phyloP scores from a whole-genome alignment of 192 early-diverging fungal species.

The Kappamyces sp. region DNA sequence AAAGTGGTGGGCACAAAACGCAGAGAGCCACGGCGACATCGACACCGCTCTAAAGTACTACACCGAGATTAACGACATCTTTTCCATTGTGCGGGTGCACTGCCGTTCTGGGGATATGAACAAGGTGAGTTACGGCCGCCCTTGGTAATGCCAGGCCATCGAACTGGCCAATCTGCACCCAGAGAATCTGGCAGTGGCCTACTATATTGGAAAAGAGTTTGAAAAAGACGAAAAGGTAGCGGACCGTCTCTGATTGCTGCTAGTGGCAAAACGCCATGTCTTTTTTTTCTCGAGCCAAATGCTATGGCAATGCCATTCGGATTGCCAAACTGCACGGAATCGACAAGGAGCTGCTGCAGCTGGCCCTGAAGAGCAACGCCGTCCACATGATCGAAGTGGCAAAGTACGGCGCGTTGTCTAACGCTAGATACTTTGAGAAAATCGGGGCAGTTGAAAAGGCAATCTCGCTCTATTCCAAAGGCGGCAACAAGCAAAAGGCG shows the following conservation, averaged over 20 bases:
- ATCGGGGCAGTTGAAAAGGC: conserved; percentile 29
- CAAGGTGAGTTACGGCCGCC: conserved; percentile 15
- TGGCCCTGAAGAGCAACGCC: conserved; percentile 39
- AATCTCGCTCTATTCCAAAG: conserved; percentile 41
- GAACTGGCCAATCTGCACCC: conserved; percentile 29
- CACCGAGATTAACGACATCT: conserved; percentile 34
- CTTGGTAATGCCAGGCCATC: conserved; percentile 24
- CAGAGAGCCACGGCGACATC: conserved; percentile 35
- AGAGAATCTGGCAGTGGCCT: conserved; percentile 31
- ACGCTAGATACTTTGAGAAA: conserved; percentile 39
- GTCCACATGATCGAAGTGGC: conserved; percentile 47
- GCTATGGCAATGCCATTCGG: conserved; percentile 41
- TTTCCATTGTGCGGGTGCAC: conserved; percentile 41
- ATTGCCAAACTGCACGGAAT: conserved; percentile 48
- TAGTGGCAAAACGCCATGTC: too few species aligned
- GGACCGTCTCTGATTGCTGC: too few species aligned
- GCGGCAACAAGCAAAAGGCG: conserved; percentile 38
- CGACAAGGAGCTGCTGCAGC: conserved; percentile 37
- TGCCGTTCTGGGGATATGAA: conserved; percentile 41
- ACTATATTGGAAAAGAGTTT: conserved; percentile 43
- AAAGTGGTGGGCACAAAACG: conserved; percentile 55
- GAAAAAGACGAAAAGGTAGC: conserved; percentile 41
- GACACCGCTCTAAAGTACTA: conserved; percentile 41
- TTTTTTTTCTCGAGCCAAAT: conserved; percentile 40
- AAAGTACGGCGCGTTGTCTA: too few species aligned